A percentile compares a stretch with the other conserved stretches of the same genome.
phyloP scores from a whole-genome alignment of 176 grass and related monocot genomes.

The Areca catechu region DNA sequence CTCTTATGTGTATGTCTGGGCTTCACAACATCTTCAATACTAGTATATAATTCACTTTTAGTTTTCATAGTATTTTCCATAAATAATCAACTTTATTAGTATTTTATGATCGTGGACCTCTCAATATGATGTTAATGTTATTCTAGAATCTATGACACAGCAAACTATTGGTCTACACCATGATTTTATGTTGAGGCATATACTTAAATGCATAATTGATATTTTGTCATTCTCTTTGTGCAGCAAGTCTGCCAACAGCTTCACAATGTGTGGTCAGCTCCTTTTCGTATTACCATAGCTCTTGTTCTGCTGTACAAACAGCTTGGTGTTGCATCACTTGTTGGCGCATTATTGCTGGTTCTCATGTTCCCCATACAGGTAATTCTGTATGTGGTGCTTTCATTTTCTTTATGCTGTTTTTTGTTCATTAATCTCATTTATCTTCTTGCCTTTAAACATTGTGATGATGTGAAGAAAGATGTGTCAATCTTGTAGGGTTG shows the following conservation, averaged over 20 bases:
- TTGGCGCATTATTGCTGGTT: conserved; percentile 71
- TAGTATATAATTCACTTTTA: no score
- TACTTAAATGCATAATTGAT: background rate
- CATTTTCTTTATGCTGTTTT: background rate
- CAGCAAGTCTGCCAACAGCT: conserved; percentile 98
- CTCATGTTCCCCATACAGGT: conserved; percentile 92
- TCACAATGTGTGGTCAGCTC: conserved; percentile 98
- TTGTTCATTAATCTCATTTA: background rate
- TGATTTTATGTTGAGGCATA: no score
- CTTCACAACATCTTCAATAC: no score
- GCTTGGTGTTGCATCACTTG: conserved; percentile 72
- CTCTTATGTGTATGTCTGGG: no score
- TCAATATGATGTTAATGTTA: no score
- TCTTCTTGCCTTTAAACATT: background rate
- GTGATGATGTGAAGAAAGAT: no score
- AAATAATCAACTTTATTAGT: no score
- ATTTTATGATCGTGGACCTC: no score
- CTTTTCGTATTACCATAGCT: conserved; percentile 86
- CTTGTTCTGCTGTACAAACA: conserved; percentile 67
- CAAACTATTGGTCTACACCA: no score
- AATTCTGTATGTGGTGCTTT: conserved; percentile 7
- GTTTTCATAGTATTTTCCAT: no score
- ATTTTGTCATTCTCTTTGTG: conserved; percentile 13
- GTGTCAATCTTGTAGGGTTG: no score
- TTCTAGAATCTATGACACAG: no score